Base-by-base conservation (phyloP, 2,329 filamentous ascomycete genomes). In the Aureobasidium sp. region DNA sequence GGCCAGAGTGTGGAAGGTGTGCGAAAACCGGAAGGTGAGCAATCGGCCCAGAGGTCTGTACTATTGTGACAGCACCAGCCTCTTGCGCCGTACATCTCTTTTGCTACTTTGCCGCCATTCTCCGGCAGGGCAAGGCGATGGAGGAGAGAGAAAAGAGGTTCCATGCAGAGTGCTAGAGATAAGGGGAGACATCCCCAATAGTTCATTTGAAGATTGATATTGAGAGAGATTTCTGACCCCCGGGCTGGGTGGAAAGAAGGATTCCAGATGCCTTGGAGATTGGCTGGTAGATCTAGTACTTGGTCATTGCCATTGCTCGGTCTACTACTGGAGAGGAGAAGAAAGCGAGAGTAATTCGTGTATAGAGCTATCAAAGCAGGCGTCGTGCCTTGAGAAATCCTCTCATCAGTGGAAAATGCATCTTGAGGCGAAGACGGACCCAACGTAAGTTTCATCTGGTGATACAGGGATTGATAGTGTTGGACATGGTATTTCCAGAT, bases 161-260 rank as follows among this genome's bases (percentile, higher is more conserved):
- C 59, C 21, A 78, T 73, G 3, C 72, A 75, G 48, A 77, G 76
- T 0, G 70, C 62, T 0, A 71, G 63, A 47, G 69, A 67, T 3
- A 66, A 65, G 1, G 63, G 63, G 10, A 68, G 62, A 1, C 66
- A 67, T 4, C 63, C 73, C 79, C 79, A 82, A 65, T 82, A 82
- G 64, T 81, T 81, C 80, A 82, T 82, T 66, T 82, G 74, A 0
- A 75, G 69, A 45, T 81, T 82, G 67, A 81, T 79, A 63, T 81
- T 80, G 65, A 81, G 78, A 0, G 79, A 81, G 61, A 76, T 80
- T 63, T 78, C 80, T 29, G 72, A 75, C 3, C 78, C 78, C 79
- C 79, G 81, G 0, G 76, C 69, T 6, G 75, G 76, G 10, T 71
- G 66, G 60, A 77, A 77, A 5, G 71, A 70, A 0, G 72, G 68